A percentile compares a stretch with the other conserved stretches of the same genome.
phyloP scores from a whole-genome alignment of 1,139 yeast species.

The Saccharomyces pastorianus region DNA sequence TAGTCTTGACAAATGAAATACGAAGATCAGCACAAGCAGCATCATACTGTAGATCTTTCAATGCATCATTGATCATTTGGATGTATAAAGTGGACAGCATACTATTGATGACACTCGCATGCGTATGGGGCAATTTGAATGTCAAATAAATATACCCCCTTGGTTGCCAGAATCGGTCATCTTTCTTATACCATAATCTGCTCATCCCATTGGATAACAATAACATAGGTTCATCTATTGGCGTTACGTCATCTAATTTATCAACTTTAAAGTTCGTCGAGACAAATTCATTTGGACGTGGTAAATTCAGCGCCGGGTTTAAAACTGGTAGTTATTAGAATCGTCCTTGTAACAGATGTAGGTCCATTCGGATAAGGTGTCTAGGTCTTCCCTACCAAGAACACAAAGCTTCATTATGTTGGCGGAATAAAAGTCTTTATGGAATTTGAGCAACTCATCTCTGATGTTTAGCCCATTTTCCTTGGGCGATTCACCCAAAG shows the following conservation, averaged over 20 bases:
- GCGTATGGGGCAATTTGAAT: constrained; percentile 59
- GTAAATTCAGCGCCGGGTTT: constrained; percentile 47
- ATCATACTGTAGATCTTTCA: constrained; percentile 68
- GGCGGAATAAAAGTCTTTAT: constrained; percentile 54
- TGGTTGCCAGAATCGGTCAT: constrained; percentile 84
- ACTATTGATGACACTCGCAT: constrained; percentile 47
- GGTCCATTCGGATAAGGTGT: constrained; percentile 64
- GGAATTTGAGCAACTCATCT: constrained; percentile 55
- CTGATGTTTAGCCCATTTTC: constrained; percentile 50
- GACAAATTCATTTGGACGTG: constrained; percentile 66
- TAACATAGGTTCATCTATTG: constrained; percentile 42
- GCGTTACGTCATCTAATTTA: constrained; percentile 35
- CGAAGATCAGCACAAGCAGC: constrained; percentile 76
- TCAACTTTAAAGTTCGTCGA: constrained; percentile 66
- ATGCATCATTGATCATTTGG: constrained; percentile 64
- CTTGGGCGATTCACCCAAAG: constrained; percentile 52
- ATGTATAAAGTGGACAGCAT: constrained; percentile 55
- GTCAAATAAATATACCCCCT: constrained; percentile 64
- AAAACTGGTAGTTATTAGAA: constrained; percentile 40
- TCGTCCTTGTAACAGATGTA: constrained; percentile 57
- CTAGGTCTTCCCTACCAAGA: constrained; percentile 73
- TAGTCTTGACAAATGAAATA: constrained; percentile 49
- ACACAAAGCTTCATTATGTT: constrained; percentile 83
- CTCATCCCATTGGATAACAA: constrained; percentile 36
- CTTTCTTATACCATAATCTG: constrained; percentile 82